A percentile compares a stretch with the other conserved stretches of the same genome.
phyloP scores from a whole-genome alignment of 2,329 filamentous ascomycete species.

The Colletotrichum australisinense region DNA sequence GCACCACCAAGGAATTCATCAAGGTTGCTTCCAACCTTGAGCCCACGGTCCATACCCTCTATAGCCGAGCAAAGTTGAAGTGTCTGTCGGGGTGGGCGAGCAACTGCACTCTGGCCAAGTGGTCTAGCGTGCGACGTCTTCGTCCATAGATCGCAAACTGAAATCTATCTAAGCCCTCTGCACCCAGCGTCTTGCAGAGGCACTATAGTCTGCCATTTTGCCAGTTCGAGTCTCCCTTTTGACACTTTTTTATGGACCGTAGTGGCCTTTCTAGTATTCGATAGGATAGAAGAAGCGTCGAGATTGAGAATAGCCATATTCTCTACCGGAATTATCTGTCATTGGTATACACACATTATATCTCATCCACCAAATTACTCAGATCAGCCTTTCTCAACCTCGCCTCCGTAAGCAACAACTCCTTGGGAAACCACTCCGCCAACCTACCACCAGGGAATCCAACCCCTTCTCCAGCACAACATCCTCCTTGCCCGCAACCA shows the following conservation, averaged over 20 bases:
- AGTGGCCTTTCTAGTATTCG: too few relatives aligned
- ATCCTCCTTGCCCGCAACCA: conserved; percentile 54
- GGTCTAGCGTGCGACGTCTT: too few relatives aligned
- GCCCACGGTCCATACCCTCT: too few relatives aligned
- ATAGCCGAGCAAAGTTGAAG: too few relatives aligned
- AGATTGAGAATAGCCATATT: neutral
- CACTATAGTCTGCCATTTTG: too few relatives aligned
- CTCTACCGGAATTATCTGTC: neutral
- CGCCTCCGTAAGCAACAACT: conserved; percentile 46
- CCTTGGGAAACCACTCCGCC: conserved; percentile 53
- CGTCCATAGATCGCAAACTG: too few relatives aligned
- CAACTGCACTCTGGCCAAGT: too few relatives aligned
- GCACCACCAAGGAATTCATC: fast-evolving
- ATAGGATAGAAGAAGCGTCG: neutral
- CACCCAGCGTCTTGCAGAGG: too few relatives aligned
- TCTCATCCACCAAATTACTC: conserved; percentile 45
- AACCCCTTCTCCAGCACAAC: conserved; percentile 41
- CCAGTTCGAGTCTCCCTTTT: neutral
- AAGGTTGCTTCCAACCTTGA: too few relatives aligned
- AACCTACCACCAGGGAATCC: conserved; percentile 51
- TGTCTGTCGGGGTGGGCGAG: too few relatives aligned
- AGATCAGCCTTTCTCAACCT: conserved; percentile 51
- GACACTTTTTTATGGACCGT: too few relatives aligned
- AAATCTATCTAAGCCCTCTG: too few relatives aligned
- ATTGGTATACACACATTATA: conserved; percentile 2